These are phyloP conservation scores for Candida xyloterini DNA, from an alignment of 805 yeast species.

Conservation along the genomic window DNA sequence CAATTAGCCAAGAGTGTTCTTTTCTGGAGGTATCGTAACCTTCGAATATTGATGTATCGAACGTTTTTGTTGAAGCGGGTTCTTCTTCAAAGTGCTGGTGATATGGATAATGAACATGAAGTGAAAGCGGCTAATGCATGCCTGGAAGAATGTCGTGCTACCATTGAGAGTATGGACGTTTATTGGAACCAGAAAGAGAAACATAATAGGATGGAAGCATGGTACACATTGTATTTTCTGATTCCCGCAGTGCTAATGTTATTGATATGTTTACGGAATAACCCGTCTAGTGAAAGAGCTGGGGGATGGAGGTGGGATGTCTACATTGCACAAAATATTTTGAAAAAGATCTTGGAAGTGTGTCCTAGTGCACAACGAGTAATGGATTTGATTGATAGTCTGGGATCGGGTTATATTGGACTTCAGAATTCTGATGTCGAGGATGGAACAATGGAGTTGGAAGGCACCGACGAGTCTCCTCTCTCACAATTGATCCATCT, in stretches of 20 bases:
- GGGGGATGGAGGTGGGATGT: conserved; percentile 11
- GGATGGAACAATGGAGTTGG: neutral
- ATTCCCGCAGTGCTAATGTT: conserved; percentile 19
- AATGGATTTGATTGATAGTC: conserved; percentile 9
- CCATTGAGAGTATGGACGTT: conserved; percentile 13
- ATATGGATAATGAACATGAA: neutral
- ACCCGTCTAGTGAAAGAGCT: conserved; percentile 7
- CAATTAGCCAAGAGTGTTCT: conserved; percentile 12
- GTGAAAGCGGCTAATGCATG: conserved; percentile 12
- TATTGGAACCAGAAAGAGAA: conserved; percentile 10
- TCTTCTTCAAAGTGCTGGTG: conserved; percentile 9
- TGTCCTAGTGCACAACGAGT: conserved; percentile 14
- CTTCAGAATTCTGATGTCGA: neutral
- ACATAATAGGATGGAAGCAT: conserved; percentile 18
- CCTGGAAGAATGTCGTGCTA: conserved; percentile 12
- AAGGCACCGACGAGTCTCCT: conserved; percentile 15
- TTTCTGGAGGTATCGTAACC: conserved; percentile 14
- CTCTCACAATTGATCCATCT: conserved; percentile 15
- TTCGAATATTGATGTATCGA: conserved; percentile 17
- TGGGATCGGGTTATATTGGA: conserved; percentile 11
- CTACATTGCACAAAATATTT: conserved; percentile 4
- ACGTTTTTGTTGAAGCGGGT: conserved; percentile 11
- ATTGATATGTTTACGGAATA: conserved; percentile 13
- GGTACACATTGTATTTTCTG: conserved; percentile 18
- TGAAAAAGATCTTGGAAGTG: conserved; percentile 8